Evolutionary conservation across 805 yeast genomes (phyloP).

Genomic region (Saccharomyces jurei): DNA sequence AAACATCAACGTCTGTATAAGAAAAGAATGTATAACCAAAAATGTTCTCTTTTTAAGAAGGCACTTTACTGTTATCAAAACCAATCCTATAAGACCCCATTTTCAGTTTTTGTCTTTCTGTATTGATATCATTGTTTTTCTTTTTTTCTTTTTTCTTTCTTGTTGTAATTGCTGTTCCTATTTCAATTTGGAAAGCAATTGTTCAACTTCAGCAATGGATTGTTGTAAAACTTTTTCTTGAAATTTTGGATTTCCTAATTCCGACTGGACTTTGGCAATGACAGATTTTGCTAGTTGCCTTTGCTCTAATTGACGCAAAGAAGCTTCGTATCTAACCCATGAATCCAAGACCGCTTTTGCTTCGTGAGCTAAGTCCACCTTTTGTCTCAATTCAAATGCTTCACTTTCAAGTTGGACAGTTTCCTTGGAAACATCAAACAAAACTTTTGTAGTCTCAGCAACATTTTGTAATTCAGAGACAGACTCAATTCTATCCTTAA

Average conservation of each 20-base stretch:
- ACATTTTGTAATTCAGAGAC: constrained; percentile 88
- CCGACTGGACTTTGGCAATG: constrained; percentile 79
- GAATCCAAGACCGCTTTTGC: constrained; percentile 95
- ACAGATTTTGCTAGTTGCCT: constrained; percentile 81
- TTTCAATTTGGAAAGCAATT: constrained; percentile 48
- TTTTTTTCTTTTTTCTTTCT: background rate
- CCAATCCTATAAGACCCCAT: background rate
- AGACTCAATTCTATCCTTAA: constrained; percentile 80
- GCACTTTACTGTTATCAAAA: background rate
- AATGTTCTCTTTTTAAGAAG: background rate
- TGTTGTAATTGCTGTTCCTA: constrained; percentile 5
- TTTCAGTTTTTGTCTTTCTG: background rate
- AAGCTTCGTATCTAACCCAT: constrained; percentile 97
- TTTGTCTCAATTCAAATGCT: constrained; percentile 87
- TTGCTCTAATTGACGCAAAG: constrained; percentile 94
- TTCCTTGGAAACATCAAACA: constrained; percentile 92
- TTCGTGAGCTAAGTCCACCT: constrained; percentile 76
- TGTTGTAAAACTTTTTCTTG: constrained; percentile 88
- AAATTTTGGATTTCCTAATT: constrained; percentile 79
- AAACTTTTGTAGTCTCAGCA: constrained; percentile 80
- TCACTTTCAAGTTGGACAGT: constrained; percentile 93
- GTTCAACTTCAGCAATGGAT: constrained; percentile 88
- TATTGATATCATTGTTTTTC: background rate
- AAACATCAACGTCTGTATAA: background rate
- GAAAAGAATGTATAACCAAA: background rate